These are phyloP conservation scores for Leishmania mexicana DNA, from an alignment of 208 protist genomes.

Conservation along the genomic window DNA sequence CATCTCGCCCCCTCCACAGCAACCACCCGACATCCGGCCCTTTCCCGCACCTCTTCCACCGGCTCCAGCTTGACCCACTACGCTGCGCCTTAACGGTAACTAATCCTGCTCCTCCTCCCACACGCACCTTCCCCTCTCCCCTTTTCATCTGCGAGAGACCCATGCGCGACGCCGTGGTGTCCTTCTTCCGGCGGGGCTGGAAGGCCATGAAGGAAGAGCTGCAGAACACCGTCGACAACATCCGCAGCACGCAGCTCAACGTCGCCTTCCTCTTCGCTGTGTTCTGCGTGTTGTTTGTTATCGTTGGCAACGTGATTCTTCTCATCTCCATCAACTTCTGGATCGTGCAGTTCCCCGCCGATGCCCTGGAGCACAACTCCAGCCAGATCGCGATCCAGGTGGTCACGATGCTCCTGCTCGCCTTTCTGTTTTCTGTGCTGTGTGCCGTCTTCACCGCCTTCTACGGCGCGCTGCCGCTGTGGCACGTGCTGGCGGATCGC, in stretches of 20 bases:
- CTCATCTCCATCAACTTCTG: slow-evolving; percentile 85
- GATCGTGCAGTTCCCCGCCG: slow-evolving; percentile 51
- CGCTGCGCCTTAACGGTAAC: not conserved
- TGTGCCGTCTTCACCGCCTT: slow-evolving; percentile 37
- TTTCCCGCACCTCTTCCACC: not conserved
- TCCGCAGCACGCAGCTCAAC: slow-evolving; percentile 39
- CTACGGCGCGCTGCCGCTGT: slow-evolving; percentile 50
- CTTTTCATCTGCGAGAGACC: not conserved
- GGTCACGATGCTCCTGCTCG: slow-evolving; percentile 55
- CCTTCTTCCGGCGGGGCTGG: slow-evolving; percentile 9
- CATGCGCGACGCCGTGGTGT: slow-evolving; percentile 7
- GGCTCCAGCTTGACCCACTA: not conserved
- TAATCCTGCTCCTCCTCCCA: not conserved
- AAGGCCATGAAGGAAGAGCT: slow-evolving; percentile 37
- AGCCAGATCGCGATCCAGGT: slow-evolving; percentile 79
- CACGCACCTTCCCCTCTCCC: not conserved
- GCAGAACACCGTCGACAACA: slow-evolving; percentile 29
- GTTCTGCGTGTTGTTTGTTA: slow-evolving; percentile 60
- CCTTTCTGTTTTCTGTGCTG: slow-evolving; percentile 49
- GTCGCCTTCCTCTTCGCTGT: slow-evolving; percentile 62
- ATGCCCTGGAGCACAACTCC: slow-evolving; percentile 38
- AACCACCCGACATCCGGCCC: not conserved
- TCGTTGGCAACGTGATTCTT: slow-evolving; percentile 79
- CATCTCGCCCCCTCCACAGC: not conserved
- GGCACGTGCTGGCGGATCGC: slow-evolving; percentile 50